phyloP scores from a whole-genome alignment of 176 grass and related monocot genomes.

The Urochloa ruziziensis region DNA sequence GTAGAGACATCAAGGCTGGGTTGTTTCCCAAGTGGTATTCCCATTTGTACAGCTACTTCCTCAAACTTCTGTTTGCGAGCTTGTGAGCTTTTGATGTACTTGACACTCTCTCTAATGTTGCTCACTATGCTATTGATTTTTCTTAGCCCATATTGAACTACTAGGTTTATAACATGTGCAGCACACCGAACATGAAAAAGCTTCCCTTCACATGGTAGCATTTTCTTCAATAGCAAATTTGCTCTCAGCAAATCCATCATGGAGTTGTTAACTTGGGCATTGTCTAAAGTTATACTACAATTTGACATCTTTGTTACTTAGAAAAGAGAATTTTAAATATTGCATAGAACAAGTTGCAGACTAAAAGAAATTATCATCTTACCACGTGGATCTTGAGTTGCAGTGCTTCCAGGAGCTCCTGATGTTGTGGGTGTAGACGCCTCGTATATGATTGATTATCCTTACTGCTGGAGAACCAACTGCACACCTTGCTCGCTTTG shows the following conservation, averaged over 20 bases:
- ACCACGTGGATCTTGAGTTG: neutral
- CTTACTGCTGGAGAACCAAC: neutral
- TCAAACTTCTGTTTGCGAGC: neutral
- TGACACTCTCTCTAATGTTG: neutral
- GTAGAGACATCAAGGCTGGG: neutral
- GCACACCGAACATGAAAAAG: too few relatives aligned
- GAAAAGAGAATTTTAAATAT: neutral
- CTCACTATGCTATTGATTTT: neutral
- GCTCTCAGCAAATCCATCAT: too few relatives aligned
- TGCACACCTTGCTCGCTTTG: neutral
- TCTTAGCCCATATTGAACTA: neutral
- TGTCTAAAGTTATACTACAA: neutral
- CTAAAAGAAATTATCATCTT: neutral
- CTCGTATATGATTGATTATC: neutral
- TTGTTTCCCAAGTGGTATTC: neutral
- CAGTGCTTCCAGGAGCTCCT: neutral
- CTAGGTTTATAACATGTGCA: neutral
- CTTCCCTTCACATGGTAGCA: too few relatives aligned
- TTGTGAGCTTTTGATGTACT: too few relatives aligned
- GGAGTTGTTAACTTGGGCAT: neutral
- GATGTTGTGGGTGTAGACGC: neutral
- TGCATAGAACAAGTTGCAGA: neutral
- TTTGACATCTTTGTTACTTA: too few relatives aligned
- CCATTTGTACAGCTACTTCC: neutral
- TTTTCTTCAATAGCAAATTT: too few relatives aligned